Evolutionary conservation across 805 yeast genomes (phyloP), one percentile per base, ranked within the genome.

Genomic region (Sugiyamaella chiloensis): DNA sequence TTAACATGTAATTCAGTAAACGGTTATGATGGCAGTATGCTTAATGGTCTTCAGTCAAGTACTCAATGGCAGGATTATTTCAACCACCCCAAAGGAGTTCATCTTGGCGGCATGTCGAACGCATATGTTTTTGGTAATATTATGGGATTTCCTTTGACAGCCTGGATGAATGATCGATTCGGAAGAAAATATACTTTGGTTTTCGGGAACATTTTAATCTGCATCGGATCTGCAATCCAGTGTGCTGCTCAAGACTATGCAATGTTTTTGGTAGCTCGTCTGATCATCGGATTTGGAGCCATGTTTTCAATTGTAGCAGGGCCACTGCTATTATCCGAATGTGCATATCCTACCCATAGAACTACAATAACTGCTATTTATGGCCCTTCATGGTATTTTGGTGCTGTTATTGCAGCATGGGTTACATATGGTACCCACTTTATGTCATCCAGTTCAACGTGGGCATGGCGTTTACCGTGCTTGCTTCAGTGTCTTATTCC

Each of bases 301-400:
- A 89, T 89, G 52, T 64, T 85, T 61, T 77, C 79, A 60, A 81
- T 88, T 11, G 79, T 88, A n/a, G 82, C 88, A 26, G 81, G 83
- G 52, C 91, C 93, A n/a, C 81, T 83, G 49, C 84, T 85, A 79
- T 87, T 83, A 61, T 75, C 89, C 1, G 95, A 85, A 65, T 80
- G 85, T 65, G 76, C 87, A 34, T 77, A 76, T 49, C 76, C 87
- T 8, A 77, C 74, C 51, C 74, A 73, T 53, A 78, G 89, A 69
- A 88, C 49, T 12, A 88, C 58, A 67, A 74, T 53, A 65, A 82
- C 58, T 84, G 81, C 48, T 73, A 76, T 56, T 66, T 81, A 59
- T 83, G 81, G 66, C 87, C 87, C 84, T 27, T 74, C 81, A 30
- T 79, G 81, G 55, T 80, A 81, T 19, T 70, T 80, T 40, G 91